Conservation (phyloP, 1,284 basidiomycete species). For the Marasmius tenuissimus region DNA sequence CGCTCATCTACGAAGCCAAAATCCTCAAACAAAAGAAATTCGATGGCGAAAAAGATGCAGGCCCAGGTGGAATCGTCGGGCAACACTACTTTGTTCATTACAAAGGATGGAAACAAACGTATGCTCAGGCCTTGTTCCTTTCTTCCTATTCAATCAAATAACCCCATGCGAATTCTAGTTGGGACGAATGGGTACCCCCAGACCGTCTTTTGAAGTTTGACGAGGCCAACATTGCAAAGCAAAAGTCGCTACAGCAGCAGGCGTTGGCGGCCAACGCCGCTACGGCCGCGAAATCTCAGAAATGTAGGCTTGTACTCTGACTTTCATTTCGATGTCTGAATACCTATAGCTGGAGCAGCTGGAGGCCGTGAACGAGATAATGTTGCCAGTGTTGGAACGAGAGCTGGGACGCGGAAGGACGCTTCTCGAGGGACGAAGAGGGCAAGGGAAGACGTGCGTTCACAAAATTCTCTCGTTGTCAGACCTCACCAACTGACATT, state of each 20-base stretch:
- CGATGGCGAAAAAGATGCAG: slow-evolving; percentile 56
- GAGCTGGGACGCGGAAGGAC: slow-evolving; percentile 47
- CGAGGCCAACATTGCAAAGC: slow-evolving; percentile 81
- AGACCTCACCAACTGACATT: slow-evolving; percentile 43
- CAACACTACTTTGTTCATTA: slow-evolving; percentile 97
- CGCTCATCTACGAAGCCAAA: slow-evolving; percentile 94
- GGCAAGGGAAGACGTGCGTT: slow-evolving; percentile 57
- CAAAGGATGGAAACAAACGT: slow-evolving; percentile 99
- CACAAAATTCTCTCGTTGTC: background rate
- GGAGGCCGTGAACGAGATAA: slow-evolving; percentile 22
- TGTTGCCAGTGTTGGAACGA: slow-evolving; percentile 31
- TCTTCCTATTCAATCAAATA: slow-evolving; percentile 1
- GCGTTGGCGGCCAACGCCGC: slow-evolving; percentile 35
- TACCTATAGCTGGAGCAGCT: background rate
- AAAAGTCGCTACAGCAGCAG: slow-evolving; percentile 58
- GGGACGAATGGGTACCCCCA: slow-evolving; percentile 98
- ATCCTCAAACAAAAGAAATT: slow-evolving; percentile 80
- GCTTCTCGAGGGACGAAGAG: slow-evolving; percentile 60
- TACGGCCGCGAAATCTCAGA: slow-evolving; percentile 22
- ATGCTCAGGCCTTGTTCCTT: slow-evolving; percentile 32
- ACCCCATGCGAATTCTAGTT: slow-evolving; percentile 47
- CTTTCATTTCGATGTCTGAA: background rate
- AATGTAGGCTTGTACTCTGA: slow-evolving; percentile 3
- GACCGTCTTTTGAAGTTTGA: slow-evolving; percentile 84
- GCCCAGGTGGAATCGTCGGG: slow-evolving; percentile 66